Base-by-base conservation (phyloP, 192 early-diverging fungal species). In the Backusella morwellensis region DNA sequence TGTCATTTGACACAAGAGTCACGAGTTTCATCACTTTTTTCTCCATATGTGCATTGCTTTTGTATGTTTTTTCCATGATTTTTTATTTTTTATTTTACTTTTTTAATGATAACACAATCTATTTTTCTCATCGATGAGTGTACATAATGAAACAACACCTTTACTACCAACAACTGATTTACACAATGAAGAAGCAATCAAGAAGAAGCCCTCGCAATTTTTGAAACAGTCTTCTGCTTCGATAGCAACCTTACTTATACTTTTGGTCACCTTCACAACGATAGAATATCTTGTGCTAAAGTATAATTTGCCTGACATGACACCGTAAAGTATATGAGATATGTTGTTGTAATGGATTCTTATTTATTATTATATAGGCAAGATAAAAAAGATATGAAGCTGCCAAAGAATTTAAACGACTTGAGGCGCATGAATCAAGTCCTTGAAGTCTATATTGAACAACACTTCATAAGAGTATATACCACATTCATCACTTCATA, bases 321-420 rank as follows among this genome's bases (percentile, higher is more conserved):
- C 80, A 56, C 67, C 73, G 82, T 84, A 76, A 75, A n/a, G 47
- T 7, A 7, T 19, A 6, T 19, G 19, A 17, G 14, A n/a, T 70
- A 54, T 35, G 21, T 9, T 15, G n/a, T 38, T 52, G 34, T 52
- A 56, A 38, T 42, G 68, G 36, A 71, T 50, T 69, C 38, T 77
- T 67, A 59, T 17, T 73, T 35, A 75, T 42, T 56, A 40, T 80
- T 7, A 1, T 26, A 14, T 63, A 90, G 89, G n/a, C 81, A 85
- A 40, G 82, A 88, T 9, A 76, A 81, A 9, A 80, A 85, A 34
- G 79, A 78, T 34, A 15, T 88, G 50, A 85, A 85, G 54, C 78
- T 90, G 12, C 89, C 89, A 41, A 83, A 79, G 40, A 83, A 81
- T 29, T 47, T 90, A 17, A 82, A 87, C 42, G 86, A 90, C 41